These are phyloP conservation scores for Cadophora sp. DNA, from an alignment of 2,329 filamentous ascomycete genomes.

Conservation along the genomic window DNA sequence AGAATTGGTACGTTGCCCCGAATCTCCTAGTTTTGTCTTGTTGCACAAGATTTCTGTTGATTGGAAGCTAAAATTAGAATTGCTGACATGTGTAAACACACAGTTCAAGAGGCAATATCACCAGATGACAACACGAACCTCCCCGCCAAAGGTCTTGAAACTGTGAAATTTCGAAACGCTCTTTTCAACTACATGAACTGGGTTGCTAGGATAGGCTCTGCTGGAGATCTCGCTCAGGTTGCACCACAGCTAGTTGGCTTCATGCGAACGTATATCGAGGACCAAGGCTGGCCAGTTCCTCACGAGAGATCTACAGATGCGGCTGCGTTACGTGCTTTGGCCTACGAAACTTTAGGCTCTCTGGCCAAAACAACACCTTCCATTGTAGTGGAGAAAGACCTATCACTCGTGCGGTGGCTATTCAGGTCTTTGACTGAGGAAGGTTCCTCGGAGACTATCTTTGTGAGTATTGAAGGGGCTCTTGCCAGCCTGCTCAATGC, in stretches of 20 bases:
- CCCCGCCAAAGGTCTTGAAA: conserved; percentile 58
- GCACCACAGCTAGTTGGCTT: conserved; percentile 72
- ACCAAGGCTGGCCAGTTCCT: conserved; percentile 82
- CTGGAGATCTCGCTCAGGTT: conserved; percentile 66
- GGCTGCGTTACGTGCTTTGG: conserved; percentile 74
- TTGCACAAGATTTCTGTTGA: not conserved
- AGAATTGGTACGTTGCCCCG: conserved; percentile 51
- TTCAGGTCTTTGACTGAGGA: conserved; percentile 86
- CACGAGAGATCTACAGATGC: conserved; percentile 65
- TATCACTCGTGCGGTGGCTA: conserved; percentile 74
- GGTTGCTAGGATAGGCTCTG: conserved; percentile 76
- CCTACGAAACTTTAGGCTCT: conserved; percentile 90
- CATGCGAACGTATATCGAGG: conserved; percentile 75
- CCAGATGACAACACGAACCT: conserved; percentile 48
- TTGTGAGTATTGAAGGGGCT: conserved; percentile 88
- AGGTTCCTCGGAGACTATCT: conserved; percentile 72
- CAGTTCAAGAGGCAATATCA: conserved; percentile 68
- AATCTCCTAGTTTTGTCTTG: not conserved
- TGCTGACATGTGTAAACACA: not conserved
- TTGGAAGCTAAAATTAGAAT: not conserved
- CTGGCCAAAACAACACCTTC: conserved; percentile 71
- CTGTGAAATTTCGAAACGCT: conserved; percentile 79
- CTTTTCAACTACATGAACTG: conserved; percentile 89
- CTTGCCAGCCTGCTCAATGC: conserved; percentile 77
- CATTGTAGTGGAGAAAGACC: conserved; percentile 57